phyloP scores from a whole-genome alignment of 164 flowering plant genomes.

The Liquidambar formosana region DNA sequence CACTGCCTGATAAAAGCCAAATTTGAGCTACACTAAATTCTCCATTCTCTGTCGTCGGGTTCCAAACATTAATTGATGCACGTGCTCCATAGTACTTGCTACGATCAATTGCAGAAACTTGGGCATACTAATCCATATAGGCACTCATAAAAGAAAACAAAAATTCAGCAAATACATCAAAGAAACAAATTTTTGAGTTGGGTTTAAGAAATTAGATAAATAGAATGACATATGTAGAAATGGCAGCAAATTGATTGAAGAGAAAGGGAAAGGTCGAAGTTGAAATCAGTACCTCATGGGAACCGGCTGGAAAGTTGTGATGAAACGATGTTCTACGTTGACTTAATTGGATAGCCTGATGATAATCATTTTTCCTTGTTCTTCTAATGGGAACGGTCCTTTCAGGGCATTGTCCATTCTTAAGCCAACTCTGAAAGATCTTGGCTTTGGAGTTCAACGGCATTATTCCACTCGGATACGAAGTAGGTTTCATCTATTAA shows the following conservation, averaged over 20 bases:
- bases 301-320: neutral
- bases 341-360: too few species aligned
- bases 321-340: too few species aligned
- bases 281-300: neutral
- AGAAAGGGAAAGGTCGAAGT: too few species aligned
- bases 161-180: too few species aligned
- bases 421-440: conserved; percentile 4
- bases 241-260: too few species aligned
- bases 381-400: conserved; percentile 22
- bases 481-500: conserved; percentile 18
- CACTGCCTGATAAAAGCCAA: conserved; percentile 9
- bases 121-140: conserved; percentile 7
- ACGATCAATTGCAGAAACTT: neutral
- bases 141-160: too few species aligned
- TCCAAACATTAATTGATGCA: conserved; percentile 24
- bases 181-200: too few species aligned
- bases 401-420: conserved; percentile 14
- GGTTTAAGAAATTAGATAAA: too few species aligned
- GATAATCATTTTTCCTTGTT: neutral
- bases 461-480: conserved; percentile 8
- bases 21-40: conserved; percentile 23
- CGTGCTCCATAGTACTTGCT: conserved; percentile 19
- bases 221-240: too few species aligned
- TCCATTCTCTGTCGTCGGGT: neutral
- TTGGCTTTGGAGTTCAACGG: neutral